Evolutionary conservation across 768 basidiomycete species (phyloP).

Genomic region (Trametes coccinea): DNA sequence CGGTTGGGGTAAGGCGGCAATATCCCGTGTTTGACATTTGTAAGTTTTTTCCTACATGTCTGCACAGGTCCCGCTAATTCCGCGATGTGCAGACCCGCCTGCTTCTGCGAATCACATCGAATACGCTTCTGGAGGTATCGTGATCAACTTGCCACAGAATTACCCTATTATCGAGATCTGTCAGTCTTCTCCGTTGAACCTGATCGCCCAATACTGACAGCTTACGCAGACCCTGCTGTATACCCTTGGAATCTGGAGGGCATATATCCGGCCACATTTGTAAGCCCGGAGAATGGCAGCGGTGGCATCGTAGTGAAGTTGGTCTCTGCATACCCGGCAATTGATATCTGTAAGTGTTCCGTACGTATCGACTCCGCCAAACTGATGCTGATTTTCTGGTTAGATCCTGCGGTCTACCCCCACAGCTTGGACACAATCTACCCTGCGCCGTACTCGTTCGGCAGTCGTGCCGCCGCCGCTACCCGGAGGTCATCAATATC

Average conservation of each 20-base stretch:
- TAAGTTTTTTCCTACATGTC: not conserved
- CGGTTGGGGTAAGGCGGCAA: slow-evolving; percentile 8
- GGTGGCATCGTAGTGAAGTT: slow-evolving; percentile 5
- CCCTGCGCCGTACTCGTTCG: slow-evolving; percentile 4
- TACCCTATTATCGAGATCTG: slow-evolving; percentile 27
- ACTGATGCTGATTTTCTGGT: not conserved
- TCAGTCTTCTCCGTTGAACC: not conserved
- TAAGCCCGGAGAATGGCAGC: too few relatives aligned
- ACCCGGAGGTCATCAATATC: not conserved
- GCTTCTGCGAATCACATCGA: too few relatives aligned
- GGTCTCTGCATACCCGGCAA: slow-evolving; percentile 15
- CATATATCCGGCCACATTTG: slow-evolving; percentile 10
- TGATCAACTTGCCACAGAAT: not conserved
- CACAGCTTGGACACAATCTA: slow-evolving; percentile 24
- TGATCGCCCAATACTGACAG: not conserved
- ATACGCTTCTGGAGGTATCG: not conserved
- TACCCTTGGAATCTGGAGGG: slow-evolving; percentile 19
- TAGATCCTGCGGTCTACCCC: slow-evolving; percentile 30
- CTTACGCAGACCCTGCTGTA: slow-evolving; percentile 15
- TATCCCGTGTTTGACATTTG: slow-evolving; percentile 22
- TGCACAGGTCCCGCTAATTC: not conserved
- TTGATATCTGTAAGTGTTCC: slow-evolving; percentile 23
- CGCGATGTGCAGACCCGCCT: slow-evolving; percentile 5
- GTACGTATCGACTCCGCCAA: too few relatives aligned
- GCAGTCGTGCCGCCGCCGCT: not conserved